Evolutionary conservation across 2,329 filamentous ascomycete species (phyloP).

Genomic region (Aspergillus quadricinctus): DNA sequence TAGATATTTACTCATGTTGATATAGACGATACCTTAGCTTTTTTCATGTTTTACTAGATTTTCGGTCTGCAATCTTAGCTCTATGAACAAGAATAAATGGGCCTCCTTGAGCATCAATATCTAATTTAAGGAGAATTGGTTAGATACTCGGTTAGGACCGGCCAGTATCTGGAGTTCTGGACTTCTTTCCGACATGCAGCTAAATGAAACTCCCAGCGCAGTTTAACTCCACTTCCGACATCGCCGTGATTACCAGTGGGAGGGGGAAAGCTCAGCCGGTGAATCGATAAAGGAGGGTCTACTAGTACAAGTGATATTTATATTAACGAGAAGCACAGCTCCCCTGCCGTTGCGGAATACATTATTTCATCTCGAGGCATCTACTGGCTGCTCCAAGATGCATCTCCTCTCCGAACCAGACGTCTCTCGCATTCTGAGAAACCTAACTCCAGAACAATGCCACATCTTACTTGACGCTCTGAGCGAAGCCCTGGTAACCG

Average conservation of each 20-base stretch:
- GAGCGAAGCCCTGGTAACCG: constrained; percentile 29
- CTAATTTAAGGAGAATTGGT: not conserved
- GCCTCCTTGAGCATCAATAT: no score
- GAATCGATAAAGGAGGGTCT: not conserved
- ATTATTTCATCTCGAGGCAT: not conserved
- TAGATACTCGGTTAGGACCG: not conserved
- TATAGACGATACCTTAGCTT: not conserved
- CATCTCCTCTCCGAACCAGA: constrained; percentile 32
- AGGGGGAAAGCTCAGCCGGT: no score
- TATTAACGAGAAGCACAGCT: not conserved
- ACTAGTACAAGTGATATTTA: not conserved
- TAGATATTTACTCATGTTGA: not conserved
- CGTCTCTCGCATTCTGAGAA: constrained; percentile 30
- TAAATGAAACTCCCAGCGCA: not conserved
- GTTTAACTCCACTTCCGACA: constrained; percentile 4
- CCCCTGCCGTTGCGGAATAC: not conserved
- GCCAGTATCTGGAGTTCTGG: not conserved
- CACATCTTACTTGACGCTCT: constrained; percentile 34
- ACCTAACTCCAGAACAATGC: constrained; percentile 29
- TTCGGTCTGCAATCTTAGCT: not conserved
- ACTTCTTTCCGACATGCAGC: not conserved
- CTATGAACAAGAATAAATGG: no score
- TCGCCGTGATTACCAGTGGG: not conserved
- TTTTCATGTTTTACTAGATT: not conserved
- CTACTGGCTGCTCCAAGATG: constrained; percentile 19